Evolutionary conservation across 2,329 filamentous ascomycete species (phyloP).

Genomic region (Endoconidiophora polonica): DNA sequence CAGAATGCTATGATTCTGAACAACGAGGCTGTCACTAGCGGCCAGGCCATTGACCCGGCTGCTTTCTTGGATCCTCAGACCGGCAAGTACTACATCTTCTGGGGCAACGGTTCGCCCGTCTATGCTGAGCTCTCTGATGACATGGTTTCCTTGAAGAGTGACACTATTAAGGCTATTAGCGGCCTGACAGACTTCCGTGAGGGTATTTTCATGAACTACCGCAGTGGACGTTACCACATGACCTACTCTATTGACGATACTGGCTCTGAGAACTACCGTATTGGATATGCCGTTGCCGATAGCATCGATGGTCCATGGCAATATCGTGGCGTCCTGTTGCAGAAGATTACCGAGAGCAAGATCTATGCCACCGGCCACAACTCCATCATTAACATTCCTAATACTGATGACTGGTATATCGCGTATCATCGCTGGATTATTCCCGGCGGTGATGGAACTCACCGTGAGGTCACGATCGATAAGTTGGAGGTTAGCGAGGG

Average conservation of each 20-base stretch:
- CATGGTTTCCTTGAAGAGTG: constrained; percentile 27
- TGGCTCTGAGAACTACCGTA: constrained; percentile 27
- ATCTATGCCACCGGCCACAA: constrained; percentile 31
- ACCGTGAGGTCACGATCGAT: constrained; percentile 28
- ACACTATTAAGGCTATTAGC: constrained; percentile 19
- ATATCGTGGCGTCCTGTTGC: constrained; percentile 27
- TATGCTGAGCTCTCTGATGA: constrained; percentile 28
- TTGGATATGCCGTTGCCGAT: constrained; percentile 28
- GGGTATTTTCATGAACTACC: constrained; percentile 27
- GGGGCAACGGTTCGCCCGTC: constrained; percentile 32
- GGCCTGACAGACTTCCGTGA: constrained; percentile 29
- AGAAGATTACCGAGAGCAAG: constrained; percentile 24
- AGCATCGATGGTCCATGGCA: constrained; percentile 26
- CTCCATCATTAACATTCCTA: constrained; percentile 29
- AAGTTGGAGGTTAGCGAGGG: constrained; percentile 22
- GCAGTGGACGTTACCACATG: constrained; percentile 28
- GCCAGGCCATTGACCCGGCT: constrained; percentile 42
- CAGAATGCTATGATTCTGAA: constrained; percentile 36
- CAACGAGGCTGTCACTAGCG: constrained; percentile 23
- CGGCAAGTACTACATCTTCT: constrained; percentile 44
- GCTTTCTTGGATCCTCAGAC: constrained; percentile 41
- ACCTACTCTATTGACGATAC: constrained; percentile 33
- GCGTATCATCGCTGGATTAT: constrained; percentile 32
- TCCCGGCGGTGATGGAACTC: constrained; percentile 27
- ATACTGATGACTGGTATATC: constrained; percentile 33